Conservation (phyloP, 1,284 basidiomycete species). For the Abortiporus biennis region DNA sequence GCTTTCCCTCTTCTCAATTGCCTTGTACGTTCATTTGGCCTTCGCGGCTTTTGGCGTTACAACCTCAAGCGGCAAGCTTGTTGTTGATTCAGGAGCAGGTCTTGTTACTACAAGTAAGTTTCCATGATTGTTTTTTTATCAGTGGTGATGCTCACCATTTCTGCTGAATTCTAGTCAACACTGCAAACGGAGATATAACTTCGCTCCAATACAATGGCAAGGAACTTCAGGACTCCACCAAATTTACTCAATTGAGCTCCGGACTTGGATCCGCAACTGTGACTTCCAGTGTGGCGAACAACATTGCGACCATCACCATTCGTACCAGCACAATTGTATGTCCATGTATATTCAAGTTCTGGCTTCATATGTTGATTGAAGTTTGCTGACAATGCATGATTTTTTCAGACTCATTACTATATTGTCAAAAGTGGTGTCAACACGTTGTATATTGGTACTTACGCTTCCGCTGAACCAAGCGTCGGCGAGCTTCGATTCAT, state of each 20-base stretch:
- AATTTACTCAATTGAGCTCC: conserved; percentile 42
- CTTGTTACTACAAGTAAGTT: conserved; percentile 38
- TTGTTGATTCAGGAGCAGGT: conserved; percentile 39
- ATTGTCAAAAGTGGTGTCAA: conserved; percentile 35
- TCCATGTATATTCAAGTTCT: conserved; percentile 1
- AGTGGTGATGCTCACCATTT: neutral
- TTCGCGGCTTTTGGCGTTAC: conserved; percentile 41
- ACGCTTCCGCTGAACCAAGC: conserved; percentile 35
- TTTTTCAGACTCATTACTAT: conserved; percentile 34
- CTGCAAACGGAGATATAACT: conserved; percentile 37
- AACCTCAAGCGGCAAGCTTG: conserved; percentile 31
- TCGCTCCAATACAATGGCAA: conserved; percentile 39
- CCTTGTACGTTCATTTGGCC: conserved; percentile 10
- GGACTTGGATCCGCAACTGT: conserved; percentile 40
- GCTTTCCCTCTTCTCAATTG: neutral
- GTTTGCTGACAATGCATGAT: too few relatives aligned
- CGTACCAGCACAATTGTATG: conserved; percentile 35
- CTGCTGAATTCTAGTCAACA: conserved; percentile 29
- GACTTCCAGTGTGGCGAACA: conserved; percentile 31
- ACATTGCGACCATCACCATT: conserved; percentile 33
- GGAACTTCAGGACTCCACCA: conserved; percentile 36
- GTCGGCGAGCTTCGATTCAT: conserved; percentile 45
- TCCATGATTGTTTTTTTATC: too few relatives aligned
- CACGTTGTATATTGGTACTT: conserved; percentile 38
- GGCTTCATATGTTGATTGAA: neutral